These are phyloP conservation scores for Pseudozyma hubeiensis DNA, from an alignment of 1,284 basidiomycete genomes.

Conservation along the genomic window DNA sequence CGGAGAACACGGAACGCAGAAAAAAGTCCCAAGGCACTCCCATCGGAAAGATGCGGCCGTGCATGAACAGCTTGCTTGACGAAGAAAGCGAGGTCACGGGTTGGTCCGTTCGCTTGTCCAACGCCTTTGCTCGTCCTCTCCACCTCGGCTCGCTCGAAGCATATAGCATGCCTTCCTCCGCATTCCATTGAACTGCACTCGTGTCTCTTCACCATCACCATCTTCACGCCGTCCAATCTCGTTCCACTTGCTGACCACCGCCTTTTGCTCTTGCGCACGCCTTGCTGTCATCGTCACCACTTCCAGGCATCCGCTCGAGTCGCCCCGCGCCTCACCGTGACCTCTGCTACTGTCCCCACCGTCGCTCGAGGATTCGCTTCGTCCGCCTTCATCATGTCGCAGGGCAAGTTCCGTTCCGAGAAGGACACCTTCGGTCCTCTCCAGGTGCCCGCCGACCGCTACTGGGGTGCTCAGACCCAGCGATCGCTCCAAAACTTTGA, in stretches of 20 bases:
- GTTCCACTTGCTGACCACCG: background rate
- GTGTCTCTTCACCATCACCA: constrained; percentile 1
- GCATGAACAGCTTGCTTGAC: constrained; percentile 8
- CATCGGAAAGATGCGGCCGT: constrained; percentile 44
- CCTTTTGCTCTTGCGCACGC: background rate
- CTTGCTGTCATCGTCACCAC: background rate
- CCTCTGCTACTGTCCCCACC: constrained; percentile 20
- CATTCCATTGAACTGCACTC: background rate
- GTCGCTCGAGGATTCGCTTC: constrained; percentile 36
- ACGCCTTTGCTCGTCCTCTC: constrained; percentile 1
- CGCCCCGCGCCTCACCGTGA: constrained; percentile 37
- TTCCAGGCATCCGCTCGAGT: constrained; percentile 30
- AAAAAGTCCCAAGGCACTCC: constrained; percentile 7
- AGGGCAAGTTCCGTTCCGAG: constrained; percentile 58
- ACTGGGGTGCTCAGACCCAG: constrained; percentile 99
- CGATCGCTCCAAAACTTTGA: constrained; percentile 98
- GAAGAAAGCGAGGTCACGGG: background rate
- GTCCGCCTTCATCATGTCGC: constrained; percentile 42
- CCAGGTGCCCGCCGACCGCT: constrained; percentile 90
- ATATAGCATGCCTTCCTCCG: background rate
- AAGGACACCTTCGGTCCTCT: constrained; percentile 90
- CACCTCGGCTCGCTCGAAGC: background rate
- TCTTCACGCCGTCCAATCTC: background rate
- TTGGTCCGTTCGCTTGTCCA: constrained; percentile 37
- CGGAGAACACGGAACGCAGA: background rate